Percentiles rank a stretch among this genome's conserved stretches.
These are phyloP conservation scores for Suhomyces guaymorum DNA, from an alignment of 1,139 yeast species.

Conservation along the genomic window DNA sequence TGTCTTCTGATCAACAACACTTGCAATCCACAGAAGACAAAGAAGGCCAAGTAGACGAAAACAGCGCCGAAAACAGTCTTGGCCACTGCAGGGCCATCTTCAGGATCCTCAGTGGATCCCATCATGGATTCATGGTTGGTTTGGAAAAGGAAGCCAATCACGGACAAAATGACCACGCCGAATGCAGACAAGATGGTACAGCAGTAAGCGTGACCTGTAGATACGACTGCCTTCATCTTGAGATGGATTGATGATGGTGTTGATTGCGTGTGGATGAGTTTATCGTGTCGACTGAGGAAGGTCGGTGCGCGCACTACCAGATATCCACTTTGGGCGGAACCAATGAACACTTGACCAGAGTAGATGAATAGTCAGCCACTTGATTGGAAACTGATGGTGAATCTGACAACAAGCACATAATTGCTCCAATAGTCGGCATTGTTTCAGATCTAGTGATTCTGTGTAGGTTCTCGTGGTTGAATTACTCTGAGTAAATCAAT, in stretches of 20 bases:
- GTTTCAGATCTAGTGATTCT: no score
- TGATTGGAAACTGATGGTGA: no score
- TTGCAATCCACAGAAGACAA: constrained; percentile 88
- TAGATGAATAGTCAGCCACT: no score
- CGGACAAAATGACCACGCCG: constrained; percentile 83
- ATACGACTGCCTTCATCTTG: constrained; percentile 30
- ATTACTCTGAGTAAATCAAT: no score
- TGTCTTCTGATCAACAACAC: constrained; percentile 63
- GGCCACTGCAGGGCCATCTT: constrained; percentile 92
- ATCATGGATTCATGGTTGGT: constrained; percentile 86
- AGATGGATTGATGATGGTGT: not conserved
- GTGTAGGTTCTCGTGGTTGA: no score
- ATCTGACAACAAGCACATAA: no score
- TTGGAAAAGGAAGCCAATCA: constrained; percentile 79
- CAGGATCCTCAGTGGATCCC: constrained; percentile 89
- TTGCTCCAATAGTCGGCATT: no score
- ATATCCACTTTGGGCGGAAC: not conserved
- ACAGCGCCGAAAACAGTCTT: constrained; percentile 89
- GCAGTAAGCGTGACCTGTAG: constrained; percentile 85
- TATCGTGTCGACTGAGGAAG: not conserved
- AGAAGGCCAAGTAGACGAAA: constrained; percentile 73
- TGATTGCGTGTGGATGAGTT: not conserved
- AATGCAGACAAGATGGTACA: constrained; percentile 91
- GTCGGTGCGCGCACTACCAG: constrained; percentile 1
- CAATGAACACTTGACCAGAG: no score